Evolutionary conservation across 2,329 filamentous ascomycete genomes (phyloP), one percentile per base, ranked within the genome.

Genomic region (Boeremia exigua): DNA sequence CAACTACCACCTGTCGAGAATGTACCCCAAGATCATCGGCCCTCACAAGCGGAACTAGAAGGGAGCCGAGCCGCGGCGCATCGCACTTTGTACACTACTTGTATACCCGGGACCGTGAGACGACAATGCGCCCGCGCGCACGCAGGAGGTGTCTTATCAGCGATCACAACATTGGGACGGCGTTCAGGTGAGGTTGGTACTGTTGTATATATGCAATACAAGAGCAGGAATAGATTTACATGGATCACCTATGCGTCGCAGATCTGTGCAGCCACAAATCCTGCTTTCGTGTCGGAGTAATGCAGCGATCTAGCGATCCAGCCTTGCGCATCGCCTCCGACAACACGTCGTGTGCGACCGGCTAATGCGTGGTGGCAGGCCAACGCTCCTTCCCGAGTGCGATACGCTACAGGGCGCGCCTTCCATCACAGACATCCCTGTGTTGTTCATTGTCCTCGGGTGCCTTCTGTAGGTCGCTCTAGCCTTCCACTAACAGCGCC

Each of bases 1-100:
- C 85, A 98, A 98, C 79, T 93, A 93, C 82, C 93, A 97, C 75
- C 81, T 98, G 38, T 84, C 85, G 63, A 86, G 95, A 69, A 85
- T 90, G 80, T 90, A 89, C 68, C 86, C 87, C 12, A 86, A 88
- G 74, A 81, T 96, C 81, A 84, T 88, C 79, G 84, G 88, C 70
- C 83, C 87, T 63, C 80, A 87, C 84, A 85, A 93, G 78, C 83
- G 82, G 76, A 85, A 88, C 67, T 86, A 71, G 56, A 36, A 48
- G 33, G 6, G 28, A 23, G 5, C 44, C 52, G n/a, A 9, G 23
- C 23, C 11, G 34, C 36, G 36, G 40, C 28, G 40, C 29, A 28
- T 49, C 46, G 23, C 56, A 29, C 47, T 19, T 43, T 73, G 69
- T 72, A 70, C 50, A 71, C 49, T 58, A 68, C 36, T 17, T 66